Conservation (phyloP, 176 grass and related monocot genomes). For the Saccharum spontaneum region DNA sequence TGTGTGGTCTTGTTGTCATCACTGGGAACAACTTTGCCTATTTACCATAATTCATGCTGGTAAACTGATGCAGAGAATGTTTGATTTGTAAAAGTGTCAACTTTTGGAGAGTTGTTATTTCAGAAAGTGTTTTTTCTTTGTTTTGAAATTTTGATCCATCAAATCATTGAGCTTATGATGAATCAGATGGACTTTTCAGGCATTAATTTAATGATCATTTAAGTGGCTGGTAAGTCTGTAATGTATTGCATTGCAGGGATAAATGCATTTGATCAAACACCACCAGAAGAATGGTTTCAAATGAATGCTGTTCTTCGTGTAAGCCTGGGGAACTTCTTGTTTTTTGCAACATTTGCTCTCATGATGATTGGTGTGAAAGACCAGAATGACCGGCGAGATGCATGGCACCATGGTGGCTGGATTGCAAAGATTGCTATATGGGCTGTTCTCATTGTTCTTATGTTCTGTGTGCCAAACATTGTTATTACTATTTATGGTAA, state of each 20-base stretch:
- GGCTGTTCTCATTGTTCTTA: constrained; percentile 76
- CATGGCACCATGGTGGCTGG: constrained; percentile 95
- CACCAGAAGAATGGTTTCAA: constrained; percentile 87
- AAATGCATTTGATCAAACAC: constrained; percentile 48
- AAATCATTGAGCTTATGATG: background rate
- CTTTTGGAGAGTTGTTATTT: background rate
- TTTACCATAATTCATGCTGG: constrained; percentile 2
- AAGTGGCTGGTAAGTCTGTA: background rate
- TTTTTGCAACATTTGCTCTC: constrained; percentile 77
- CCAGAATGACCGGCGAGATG: constrained; percentile 87
- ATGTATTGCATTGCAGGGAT: constrained; percentile 43
- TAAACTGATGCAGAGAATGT: background rate
- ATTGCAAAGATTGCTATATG: constrained; percentile 80
- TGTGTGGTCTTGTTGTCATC: background rate
- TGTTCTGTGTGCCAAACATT: constrained; percentile 91
- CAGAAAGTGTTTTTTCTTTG: background rate
- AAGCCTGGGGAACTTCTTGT: constrained; percentile 94
- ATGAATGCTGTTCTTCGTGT: constrained; percentile 89
- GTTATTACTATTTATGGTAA: constrained; percentile 86
- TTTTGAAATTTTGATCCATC: background rate
- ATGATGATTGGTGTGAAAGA: constrained; percentile 93
- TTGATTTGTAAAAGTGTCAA: background rate
- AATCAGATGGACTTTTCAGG: background rate
- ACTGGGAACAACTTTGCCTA: background rate
- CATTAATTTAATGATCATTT: constrained; percentile 9